These are phyloP conservation scores for Thalassiosira mediterranea DNA, from an alignment of 352 stramenopile species.

Conservation along the genomic window DNA sequence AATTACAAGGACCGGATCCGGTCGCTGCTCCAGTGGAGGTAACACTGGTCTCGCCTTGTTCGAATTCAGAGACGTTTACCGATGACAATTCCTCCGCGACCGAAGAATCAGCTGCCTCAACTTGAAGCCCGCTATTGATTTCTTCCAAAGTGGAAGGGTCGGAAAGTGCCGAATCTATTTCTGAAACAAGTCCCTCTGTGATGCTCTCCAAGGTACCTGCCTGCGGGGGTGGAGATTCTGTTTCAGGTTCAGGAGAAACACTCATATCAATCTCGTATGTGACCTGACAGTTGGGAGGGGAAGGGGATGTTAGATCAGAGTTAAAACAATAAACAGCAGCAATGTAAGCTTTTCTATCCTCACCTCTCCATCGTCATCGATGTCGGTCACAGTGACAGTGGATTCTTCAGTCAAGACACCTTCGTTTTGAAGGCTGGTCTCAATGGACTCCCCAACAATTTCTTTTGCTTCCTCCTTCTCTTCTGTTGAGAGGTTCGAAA, in stretches of 20 bases:
- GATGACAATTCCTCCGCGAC: constrained; percentile 14
- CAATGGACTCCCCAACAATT: constrained; percentile 29
- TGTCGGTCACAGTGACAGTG: constrained; percentile 19
- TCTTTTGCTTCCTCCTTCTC: constrained; percentile 29
- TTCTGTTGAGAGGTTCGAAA: constrained; percentile 22
- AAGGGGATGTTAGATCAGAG: too few relatives aligned
- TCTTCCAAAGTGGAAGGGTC: background rate
- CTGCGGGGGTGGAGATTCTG: background rate
- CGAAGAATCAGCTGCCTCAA: background rate
- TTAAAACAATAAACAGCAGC: too few relatives aligned
- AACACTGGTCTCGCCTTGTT: constrained; percentile 14
- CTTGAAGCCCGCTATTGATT: background rate
- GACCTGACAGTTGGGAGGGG: too few relatives aligned
- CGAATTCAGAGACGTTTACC: background rate
- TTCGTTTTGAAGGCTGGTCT: background rate
- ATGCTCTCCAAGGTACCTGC: background rate
- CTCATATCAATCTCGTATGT: background rate
- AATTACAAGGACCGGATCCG: constrained; percentile 51
- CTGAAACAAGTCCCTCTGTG: constrained; percentile 3
- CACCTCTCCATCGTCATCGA: constrained; percentile 12
- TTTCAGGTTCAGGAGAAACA: background rate
- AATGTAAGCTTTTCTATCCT: too few relatives aligned
- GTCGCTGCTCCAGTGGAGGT: constrained; percentile 8
- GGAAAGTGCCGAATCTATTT: constrained; percentile 4
- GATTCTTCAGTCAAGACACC: constrained; percentile 12